phyloP scores from a whole-genome alignment of 2,329 filamentous ascomycete genomes.

The Fusarium heterosporum region DNA sequence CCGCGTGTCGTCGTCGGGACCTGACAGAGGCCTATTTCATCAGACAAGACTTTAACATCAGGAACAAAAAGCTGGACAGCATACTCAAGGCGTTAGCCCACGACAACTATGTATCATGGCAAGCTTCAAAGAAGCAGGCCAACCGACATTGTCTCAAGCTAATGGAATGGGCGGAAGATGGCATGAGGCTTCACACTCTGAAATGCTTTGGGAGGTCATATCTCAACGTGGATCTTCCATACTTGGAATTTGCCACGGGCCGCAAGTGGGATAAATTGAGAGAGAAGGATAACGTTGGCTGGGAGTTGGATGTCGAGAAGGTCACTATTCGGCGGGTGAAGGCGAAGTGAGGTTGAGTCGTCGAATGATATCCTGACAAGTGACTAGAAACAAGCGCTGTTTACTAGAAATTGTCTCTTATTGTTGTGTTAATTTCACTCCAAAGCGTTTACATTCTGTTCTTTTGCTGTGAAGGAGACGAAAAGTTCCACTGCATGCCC shows the following conservation, averaged over 20 bases:
- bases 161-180: slow-evolving; percentile 82
- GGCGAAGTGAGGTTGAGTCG: slow-evolving; percentile 49
- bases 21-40: slow-evolving; percentile 78
- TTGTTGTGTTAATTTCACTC: not conserved
- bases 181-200: slow-evolving; percentile 79
- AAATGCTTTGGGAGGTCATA: slow-evolving; percentile 91
- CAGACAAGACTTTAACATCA: slow-evolving; percentile 69
- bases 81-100: slow-evolving; percentile 78
- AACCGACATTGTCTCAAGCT: slow-evolving; percentile 84
- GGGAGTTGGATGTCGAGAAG: slow-evolving; percentile 79
- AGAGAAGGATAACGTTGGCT: slow-evolving; percentile 79
- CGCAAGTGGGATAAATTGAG: slow-evolving; percentile 78
- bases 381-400: slow-evolving; percentile 13
- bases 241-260: slow-evolving; percentile 76
- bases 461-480: not conserved
- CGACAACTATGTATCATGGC: slow-evolving; percentile 86
- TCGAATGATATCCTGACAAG: slow-evolving; percentile 16
- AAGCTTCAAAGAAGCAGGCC: slow-evolving; percentile 75
- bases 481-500: not conserved
- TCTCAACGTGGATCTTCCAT: slow-evolving; percentile 74
- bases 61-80: slow-evolving; percentile 75
- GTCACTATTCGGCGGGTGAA: slow-evolving; percentile 78
- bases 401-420: not conserved
- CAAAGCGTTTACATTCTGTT: slow-evolving; percentile 6
- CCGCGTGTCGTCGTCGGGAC: slow-evolving; percentile 84